These are phyloP conservation scores for Chimonanthus salicifolius DNA, from an alignment of 164 flowering plant genomes.

Conservation along the genomic window DNA sequence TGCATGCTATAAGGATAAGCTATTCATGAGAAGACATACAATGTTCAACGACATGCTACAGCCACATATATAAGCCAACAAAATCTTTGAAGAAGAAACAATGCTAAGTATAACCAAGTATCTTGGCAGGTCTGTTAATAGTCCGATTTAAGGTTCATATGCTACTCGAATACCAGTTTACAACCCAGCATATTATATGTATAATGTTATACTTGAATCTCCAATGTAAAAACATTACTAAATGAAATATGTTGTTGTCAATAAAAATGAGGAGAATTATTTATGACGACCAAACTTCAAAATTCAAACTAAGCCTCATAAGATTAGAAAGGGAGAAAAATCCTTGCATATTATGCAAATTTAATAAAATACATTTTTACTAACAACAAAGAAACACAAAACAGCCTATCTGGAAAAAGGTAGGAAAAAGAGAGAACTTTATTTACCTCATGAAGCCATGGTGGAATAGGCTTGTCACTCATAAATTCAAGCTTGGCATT, in stretches of 20 bases:
- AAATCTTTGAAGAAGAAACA: no score
- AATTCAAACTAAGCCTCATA: neutral
- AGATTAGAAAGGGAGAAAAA: neutral
- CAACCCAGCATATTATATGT: neutral
- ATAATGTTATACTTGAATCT: neutral
- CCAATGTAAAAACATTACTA: neutral
- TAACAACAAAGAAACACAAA: neutral
- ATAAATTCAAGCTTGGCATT: conserved; percentile 56
- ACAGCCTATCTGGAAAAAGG: neutral
- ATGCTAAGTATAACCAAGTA: no score
- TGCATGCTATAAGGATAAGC: no score
- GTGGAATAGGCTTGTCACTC: conserved; percentile 22
- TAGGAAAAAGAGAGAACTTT: neutral
- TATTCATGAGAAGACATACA: no score
- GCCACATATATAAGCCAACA: no score
- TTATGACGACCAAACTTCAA: neutral
- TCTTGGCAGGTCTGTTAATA: no score
- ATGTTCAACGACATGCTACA: no score
- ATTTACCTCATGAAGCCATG: conserved; percentile 71
- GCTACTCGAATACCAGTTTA: no score
- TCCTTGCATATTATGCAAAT: neutral
- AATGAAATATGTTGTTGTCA: neutral
- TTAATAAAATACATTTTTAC: neutral
- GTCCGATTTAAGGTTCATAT: no score
- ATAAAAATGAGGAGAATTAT: neutral